A percentile compares a stretch with the other conserved stretches of the same genome.
Evolutionary conservation across 805 yeast genomes (phyloP).

Genomic region (Saccharomyces eubayanus): DNA sequence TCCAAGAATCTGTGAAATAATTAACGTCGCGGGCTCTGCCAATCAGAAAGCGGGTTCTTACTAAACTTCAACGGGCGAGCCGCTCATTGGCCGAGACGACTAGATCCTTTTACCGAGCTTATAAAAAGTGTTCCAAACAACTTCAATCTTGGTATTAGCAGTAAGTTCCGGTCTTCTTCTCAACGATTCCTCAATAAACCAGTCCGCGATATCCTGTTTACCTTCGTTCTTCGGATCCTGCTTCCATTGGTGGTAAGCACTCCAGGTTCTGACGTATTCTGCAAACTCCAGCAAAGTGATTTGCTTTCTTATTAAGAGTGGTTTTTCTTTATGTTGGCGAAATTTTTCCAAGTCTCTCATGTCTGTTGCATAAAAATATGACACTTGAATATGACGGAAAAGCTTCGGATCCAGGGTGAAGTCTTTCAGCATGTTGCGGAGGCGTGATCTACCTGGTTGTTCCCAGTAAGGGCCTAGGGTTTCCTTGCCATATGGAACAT

Average conservation of each 20-base stretch:
- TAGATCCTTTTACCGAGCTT: conserved; percentile 16
- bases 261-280: conserved; percentile 58
- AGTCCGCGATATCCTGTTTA: conserved; percentile 43
- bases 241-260: conserved; percentile 55
- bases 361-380: conserved; percentile 19
- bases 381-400: conserved; percentile 36
- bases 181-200: conserved; percentile 33
- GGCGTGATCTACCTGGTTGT: conserved; percentile 62
- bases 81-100: not conserved
- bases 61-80: not conserved
- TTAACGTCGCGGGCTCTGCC: not conserved
- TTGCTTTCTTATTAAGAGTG: conserved; percentile 31
- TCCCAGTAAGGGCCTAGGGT: conserved; percentile 72
- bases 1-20: not conserved
- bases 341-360: conserved; percentile 10
- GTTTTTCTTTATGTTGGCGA: conserved; percentile 7
- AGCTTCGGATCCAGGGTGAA: conserved; percentile 15
- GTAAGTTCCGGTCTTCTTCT: conserved; percentile 23
- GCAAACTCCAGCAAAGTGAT: conserved; percentile 40
- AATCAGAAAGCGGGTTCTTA: not conserved
- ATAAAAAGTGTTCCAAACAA: conserved; percentile 25
- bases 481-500: conserved; percentile 43
- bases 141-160: conserved; percentile 8
- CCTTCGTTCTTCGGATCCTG: conserved; percentile 28
- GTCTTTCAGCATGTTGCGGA: conserved; percentile 37